Evolutionary conservation across 345 rosid genomes (phyloP).

Genomic region (Sonneratia caseolaris): DNA sequence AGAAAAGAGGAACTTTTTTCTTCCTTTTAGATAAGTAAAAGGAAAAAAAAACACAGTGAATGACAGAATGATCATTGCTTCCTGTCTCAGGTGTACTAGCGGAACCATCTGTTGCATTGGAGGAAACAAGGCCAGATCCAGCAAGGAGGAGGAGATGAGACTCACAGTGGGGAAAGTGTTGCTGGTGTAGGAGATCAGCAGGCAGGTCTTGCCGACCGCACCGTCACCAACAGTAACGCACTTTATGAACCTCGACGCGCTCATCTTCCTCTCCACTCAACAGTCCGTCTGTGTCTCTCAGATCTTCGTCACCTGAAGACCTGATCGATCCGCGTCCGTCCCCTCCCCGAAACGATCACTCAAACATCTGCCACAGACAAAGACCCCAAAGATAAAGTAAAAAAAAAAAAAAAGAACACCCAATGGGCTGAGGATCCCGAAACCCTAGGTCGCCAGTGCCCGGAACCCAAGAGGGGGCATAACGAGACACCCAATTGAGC

Average conservation of each 20-base stretch:
- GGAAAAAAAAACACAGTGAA: background rate
- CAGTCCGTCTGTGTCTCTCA: constrained; percentile 2
- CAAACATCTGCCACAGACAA: constrained; percentile 1
- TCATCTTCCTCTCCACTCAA: constrained; percentile 31
- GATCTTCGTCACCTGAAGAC: constrained; percentile 9
- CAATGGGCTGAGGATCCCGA: background rate
- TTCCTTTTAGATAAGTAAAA: background rate
- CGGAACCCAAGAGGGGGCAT: background rate
- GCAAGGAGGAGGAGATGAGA: background rate
- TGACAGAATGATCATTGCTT: background rate
- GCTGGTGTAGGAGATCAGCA: constrained; percentile 94
- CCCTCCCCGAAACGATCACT: constrained; percentile 4
- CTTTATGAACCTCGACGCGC: constrained; percentile 92
- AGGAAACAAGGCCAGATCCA: background rate
- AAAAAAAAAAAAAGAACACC: background rate
- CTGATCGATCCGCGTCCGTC: constrained; percentile 7
- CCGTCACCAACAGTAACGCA: constrained; percentile 98
- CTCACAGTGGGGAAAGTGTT: constrained; percentile 90
- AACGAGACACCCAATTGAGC: constrained; percentile 1
- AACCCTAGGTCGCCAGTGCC: background rate
- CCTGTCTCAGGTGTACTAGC: background rate
- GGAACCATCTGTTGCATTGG: background rate
- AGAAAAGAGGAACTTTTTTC: too few relatives aligned
- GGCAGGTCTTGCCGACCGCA: constrained; percentile 91
- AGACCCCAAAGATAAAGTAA: background rate